Percentiles rank a stretch among this genome's conserved stretches.
Evolutionary conservation across 768 basidiomycete species (phyloP).

Genomic region (Tricholoma flavovirens): DNA sequence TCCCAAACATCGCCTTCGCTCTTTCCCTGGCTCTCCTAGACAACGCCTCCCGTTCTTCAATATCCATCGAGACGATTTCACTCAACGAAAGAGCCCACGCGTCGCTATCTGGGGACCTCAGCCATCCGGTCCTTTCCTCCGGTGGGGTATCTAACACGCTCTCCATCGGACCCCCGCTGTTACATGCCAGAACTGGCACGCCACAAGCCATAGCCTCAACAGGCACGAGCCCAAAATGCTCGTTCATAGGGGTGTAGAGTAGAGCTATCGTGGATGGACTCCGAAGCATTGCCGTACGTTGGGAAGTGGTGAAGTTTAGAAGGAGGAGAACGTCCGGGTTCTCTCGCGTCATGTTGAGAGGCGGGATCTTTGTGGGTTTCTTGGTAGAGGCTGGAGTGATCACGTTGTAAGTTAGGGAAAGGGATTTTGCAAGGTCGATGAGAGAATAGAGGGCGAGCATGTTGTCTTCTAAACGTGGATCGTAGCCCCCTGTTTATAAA

Average conservation of each 20-base stretch:
- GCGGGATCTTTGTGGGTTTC: constrained; percentile 29
- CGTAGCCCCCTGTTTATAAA: constrained; percentile 69
- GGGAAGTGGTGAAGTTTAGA: constrained; percentile 83
- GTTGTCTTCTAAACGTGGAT: constrained; percentile 83
- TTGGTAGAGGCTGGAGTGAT: constrained; percentile 42
- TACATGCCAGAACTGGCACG: constrained; percentile 81
- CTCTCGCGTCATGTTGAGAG: constrained; percentile 29
- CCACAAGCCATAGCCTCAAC: constrained; percentile 93
- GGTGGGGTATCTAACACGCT: constrained; percentile 45
- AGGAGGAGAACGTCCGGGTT: constrained; percentile 75
- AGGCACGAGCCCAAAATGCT: constrained; percentile 97
- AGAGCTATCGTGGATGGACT: constrained; percentile 63
- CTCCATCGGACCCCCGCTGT: constrained; percentile 88
- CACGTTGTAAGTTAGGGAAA: constrained; percentile 54
- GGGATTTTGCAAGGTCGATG: constrained; percentile 48
- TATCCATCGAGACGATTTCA: constrained; percentile 47
- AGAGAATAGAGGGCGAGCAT: constrained; percentile 60
- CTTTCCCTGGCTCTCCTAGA: constrained; percentile 51
- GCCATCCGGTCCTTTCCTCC: constrained; percentile 67
- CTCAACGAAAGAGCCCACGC: constrained; percentile 67
- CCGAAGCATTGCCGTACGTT: constrained; percentile 77
- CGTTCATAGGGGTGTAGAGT: constrained; percentile 91
- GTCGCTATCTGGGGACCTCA: constrained; percentile 53
- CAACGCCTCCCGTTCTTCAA: constrained; percentile 41
- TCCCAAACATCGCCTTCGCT: constrained; percentile 63